phyloP scores from a whole-genome alignment of 2,329 filamentous ascomycete species.

The Arthrobotrys pseudoclavata region DNA sequence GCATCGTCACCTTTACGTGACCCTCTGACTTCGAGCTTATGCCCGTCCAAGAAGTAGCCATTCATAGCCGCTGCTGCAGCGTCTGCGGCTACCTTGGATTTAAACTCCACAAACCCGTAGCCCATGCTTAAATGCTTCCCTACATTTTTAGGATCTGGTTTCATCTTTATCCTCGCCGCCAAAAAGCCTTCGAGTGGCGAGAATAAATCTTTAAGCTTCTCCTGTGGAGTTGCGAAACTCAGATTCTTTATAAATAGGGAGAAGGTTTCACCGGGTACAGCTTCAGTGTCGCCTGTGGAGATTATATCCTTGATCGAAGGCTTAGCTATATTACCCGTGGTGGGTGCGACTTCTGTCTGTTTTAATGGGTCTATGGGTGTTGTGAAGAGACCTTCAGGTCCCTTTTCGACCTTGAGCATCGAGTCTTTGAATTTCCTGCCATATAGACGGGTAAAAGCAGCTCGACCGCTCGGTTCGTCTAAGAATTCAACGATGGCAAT shows the following conservation, averaged over 20 bases:
- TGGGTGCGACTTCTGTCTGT: conserved; percentile 67
- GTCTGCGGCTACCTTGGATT: conserved; percentile 80
- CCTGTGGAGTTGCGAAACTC: conserved; percentile 88
- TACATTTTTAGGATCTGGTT: conserved; percentile 89
- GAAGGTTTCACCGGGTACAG: conserved; percentile 72
- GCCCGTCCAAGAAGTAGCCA: conserved; percentile 85
- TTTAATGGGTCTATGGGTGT: conserved; percentile 64
- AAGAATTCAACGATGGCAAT: conserved; percentile 94
- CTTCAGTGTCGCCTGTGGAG: conserved; percentile 62
- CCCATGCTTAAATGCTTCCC: conserved; percentile 94
- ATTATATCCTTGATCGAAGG: conserved; percentile 55
- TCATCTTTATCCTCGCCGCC: conserved; percentile 91
- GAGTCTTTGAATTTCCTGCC: conserved; percentile 93
- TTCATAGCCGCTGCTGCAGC: conserved; percentile 88
- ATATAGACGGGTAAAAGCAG: conserved; percentile 85
- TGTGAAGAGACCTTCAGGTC: conserved; percentile 82
- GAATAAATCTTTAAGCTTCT: conserved; percentile 82
- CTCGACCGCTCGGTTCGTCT: conserved; percentile 81
- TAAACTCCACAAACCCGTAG: conserved; percentile 94
- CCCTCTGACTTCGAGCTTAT: conserved; percentile 85
- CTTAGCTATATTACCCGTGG: conserved; percentile 45
- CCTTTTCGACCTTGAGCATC: conserved; percentile 92
- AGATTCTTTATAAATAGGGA: conserved; percentile 95
- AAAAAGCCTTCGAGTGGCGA: conserved; percentile 86
- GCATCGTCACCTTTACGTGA: conserved; percentile 90